phyloP scores from a whole-genome alignment of 371 early-diverging fungal genomes.

The Mucor indicus region DNA sequence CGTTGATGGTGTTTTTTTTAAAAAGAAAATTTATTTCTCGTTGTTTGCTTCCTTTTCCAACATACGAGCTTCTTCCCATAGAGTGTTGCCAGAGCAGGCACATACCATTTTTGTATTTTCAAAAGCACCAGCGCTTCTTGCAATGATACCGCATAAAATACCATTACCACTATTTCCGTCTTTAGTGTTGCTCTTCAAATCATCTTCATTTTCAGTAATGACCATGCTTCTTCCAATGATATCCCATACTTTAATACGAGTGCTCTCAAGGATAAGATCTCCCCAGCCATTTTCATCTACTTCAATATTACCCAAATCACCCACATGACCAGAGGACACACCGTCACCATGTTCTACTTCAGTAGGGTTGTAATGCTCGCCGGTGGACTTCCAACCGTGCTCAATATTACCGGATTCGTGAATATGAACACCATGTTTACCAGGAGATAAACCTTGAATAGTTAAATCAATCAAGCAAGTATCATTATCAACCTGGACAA shows the following conservation, averaged over 20 bases:
- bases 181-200: constrained; percentile 32
- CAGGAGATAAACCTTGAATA: constrained; percentile 67
- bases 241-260: constrained; percentile 79
- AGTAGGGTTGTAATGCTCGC: constrained; percentile 61
- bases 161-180: constrained; percentile 67
- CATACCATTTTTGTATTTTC: constrained; percentile 89
- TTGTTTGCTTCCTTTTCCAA: constrained; percentile 8
- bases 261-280: constrained; percentile 69
- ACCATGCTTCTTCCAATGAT: constrained; percentile 86
- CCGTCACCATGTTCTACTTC: constrained; percentile 53
- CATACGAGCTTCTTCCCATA: constrained; percentile 79
- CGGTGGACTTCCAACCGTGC: constrained; percentile 54
- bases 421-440: constrained; percentile 68
- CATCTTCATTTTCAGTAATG: constrained; percentile 52
- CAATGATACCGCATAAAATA: constrained; percentile 79
- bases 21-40: neutral
- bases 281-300: constrained; percentile 76
- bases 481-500: constrained; percentile 70
- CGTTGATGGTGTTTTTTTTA: no score
- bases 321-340: constrained; percentile 49
- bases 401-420: constrained; percentile 82
- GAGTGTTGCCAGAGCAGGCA: constrained; percentile 80
- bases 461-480: constrained; percentile 77
- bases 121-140: constrained; percentile 87
- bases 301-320: constrained; percentile 67